A percentile compares a stretch with the other conserved stretches of the same genome.
phyloP scores from a whole-genome alignment of 2,329 filamentous ascomycete species.

The Colletotrichum filicis region DNA sequence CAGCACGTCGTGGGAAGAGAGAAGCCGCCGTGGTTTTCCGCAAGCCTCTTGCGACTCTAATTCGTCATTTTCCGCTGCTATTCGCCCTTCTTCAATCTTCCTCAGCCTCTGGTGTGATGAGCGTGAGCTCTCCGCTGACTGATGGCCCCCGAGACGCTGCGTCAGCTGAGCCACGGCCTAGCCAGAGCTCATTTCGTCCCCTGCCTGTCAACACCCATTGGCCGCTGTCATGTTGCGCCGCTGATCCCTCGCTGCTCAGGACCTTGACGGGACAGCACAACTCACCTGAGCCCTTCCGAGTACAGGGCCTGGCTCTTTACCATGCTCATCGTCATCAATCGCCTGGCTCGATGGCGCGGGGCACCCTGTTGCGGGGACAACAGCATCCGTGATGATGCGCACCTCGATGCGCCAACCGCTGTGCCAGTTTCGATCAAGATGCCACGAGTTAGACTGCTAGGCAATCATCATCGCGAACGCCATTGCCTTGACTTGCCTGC shows the following conservation, averaged over 20 bases:
- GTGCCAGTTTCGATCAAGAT: constrained; percentile 5
- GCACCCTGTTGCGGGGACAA: constrained; percentile 12
- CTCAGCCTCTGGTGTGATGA: not conserved
- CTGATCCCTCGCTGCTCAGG: constrained; percentile 15
- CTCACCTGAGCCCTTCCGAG: constrained; percentile 22
- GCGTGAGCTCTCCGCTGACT: not conserved
- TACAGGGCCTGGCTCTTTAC: not conserved
- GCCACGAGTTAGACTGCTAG: not conserved
- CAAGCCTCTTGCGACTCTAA: not conserved
- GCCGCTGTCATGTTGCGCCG: constrained; percentile 15
- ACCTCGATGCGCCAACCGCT: not conserved
- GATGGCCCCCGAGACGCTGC: constrained; percentile 1
- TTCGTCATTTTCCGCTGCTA: constrained; percentile 16
- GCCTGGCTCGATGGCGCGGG: constrained; percentile 6
- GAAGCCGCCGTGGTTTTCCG: not conserved
- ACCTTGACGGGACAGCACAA: not conserved
- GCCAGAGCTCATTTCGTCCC: constrained; percentile 18
- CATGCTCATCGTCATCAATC: constrained; percentile 24
- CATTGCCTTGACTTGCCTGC: constrained; percentile 9
- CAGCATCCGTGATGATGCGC: constrained; percentile 1
- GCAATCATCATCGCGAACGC: not conserved
- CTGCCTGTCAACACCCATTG: constrained; percentile 18
- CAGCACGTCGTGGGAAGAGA: not conserved
- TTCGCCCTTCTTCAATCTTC: not conserved
- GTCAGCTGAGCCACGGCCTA: constrained; percentile 30